A percentile compares a stretch with the other conserved stretches of the same genome.
phyloP scores from a whole-genome alignment of 192 early-diverging fungal genomes.

The Thoreauomyces humboldtii region DNA sequence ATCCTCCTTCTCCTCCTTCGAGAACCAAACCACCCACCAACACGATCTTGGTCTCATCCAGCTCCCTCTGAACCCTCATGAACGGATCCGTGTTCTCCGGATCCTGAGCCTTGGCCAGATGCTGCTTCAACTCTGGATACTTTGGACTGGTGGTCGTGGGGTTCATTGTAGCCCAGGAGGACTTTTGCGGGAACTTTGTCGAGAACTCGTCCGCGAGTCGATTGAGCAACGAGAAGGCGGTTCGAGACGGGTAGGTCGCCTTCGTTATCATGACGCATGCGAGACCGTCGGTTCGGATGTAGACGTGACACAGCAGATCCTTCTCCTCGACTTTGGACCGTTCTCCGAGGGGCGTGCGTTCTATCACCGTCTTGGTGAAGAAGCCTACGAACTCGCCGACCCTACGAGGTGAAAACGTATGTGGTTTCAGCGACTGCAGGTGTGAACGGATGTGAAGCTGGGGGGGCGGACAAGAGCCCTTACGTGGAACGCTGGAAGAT shows the following conservation, averaged over 20 bases:
- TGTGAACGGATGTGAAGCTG: too few relatives aligned
- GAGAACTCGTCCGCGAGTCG: slow-evolving; percentile 88
- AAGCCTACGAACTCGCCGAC: slow-evolving; percentile 88
- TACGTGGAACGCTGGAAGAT: slow-evolving; percentile 77
- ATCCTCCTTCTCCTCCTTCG: background rate
- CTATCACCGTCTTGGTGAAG: slow-evolving; percentile 77
- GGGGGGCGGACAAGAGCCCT: too few relatives aligned
- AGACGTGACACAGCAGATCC: slow-evolving; percentile 76
- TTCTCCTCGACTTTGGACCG: slow-evolving; percentile 78
- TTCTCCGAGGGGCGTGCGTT: slow-evolving; percentile 76
- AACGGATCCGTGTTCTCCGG: slow-evolving; percentile 89
- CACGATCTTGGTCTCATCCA: slow-evolving; percentile 96
- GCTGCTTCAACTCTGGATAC: slow-evolving; percentile 72
- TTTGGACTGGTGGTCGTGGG: slow-evolving; percentile 35
- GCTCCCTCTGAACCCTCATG: slow-evolving; percentile 88
- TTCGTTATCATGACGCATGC: slow-evolving; percentile 78
- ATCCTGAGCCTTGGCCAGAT: slow-evolving; percentile 83
- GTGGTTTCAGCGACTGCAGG: too few relatives aligned
- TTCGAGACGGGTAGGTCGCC: slow-evolving; percentile 84
- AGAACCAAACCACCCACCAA: slow-evolving; percentile 68
- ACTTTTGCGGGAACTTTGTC: slow-evolving; percentile 49
- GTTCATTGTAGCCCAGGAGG: slow-evolving; percentile 43
- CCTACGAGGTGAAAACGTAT: slow-evolving; percentile 25
- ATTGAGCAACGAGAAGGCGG: slow-evolving; percentile 81
- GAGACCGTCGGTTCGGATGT: slow-evolving; percentile 69